A percentile compares a stretch with the other conserved stretches of the same genome.
phyloP scores from a whole-genome alignment of 2,329 filamentous ascomycete species.

The Hawksworthiomyces lignivorus region DNA sequence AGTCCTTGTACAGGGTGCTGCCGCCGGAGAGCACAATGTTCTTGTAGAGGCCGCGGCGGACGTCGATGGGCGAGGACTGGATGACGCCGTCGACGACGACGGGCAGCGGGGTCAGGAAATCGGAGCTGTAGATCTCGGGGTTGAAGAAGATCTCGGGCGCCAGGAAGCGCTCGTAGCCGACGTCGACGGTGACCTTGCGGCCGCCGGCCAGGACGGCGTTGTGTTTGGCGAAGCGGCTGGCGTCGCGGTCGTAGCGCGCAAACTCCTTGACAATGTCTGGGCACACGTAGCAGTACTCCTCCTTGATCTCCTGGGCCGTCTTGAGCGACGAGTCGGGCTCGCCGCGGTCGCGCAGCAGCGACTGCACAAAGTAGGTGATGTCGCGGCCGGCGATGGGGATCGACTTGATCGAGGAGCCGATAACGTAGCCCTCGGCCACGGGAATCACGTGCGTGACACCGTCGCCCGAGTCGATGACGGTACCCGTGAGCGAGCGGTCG shows the following conservation, averaged over 20 bases:
- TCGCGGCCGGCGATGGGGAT: constrained; percentile 97
- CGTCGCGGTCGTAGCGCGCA: constrained; percentile 84
- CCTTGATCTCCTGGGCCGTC: constrained; percentile 96
- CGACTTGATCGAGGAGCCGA: constrained; percentile 97
- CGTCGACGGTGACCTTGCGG: constrained; percentile 75
- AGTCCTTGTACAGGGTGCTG: constrained; percentile 97
- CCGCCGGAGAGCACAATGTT: constrained; percentile 98
- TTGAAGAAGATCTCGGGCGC: constrained; percentile 99
- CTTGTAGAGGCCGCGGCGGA: constrained; percentile 95
- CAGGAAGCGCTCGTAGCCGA: constrained; percentile 96
- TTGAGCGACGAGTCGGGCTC: constrained; percentile 96
- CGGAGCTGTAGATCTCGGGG: constrained; percentile 97
- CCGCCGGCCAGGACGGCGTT: constrained; percentile 80
- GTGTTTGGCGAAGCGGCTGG: constrained; percentile 85
- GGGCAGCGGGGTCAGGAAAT: constrained; percentile 92
- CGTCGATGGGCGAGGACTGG: constrained; percentile 95
- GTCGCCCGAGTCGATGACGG: constrained; percentile 96
- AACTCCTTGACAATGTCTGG: constrained; percentile 99
- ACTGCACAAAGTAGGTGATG: constrained; percentile 98
- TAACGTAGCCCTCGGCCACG: constrained; percentile 96
- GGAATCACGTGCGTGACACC: constrained; percentile 99
- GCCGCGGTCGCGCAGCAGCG: constrained; percentile 86
- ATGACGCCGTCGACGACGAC: constrained; percentile 94
- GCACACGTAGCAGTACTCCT: constrained; percentile 97
- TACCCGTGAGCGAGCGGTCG: constrained; percentile 90